Base-by-base conservation (phyloP, 345 rosid genomes). In the Nasturtium officinale region DNA sequence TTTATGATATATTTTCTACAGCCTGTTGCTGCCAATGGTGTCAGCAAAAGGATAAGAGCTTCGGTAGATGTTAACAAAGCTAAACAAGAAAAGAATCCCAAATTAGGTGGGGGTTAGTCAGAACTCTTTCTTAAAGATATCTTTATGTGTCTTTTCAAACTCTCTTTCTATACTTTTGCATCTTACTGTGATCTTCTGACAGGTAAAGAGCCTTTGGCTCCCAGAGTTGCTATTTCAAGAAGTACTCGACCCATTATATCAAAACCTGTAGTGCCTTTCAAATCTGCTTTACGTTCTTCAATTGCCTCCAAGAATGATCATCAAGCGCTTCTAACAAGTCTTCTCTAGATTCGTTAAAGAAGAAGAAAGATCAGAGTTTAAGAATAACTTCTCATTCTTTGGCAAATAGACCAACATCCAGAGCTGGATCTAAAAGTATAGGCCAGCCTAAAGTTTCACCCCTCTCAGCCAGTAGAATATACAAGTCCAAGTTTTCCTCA, bases 71-170 rank as follows among this genome's bases (percentile, higher is more conserved):
- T 77, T 77, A 86, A 81, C 65, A 81, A 65, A 72, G 47, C 71
- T 72, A 86, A 83, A 87, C 70, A 40, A 48, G 90, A 88, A 71
- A 91, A 75, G 75, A 84, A 76, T 57, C 69, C 65, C 59, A 86
- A 78, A 79, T 30, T 35, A 71, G 63, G 71, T 43, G 62, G 71
- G 4, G 85, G 87, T 86, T 69, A 77, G 69, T 68, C 53, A 40
- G 9, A 48, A 50, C 35, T 58, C 21, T 48, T 48, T 26, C 32
- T 57, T 57, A 56, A 47, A 32, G n/a, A 65, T 65, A 13, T 40
- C 23, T 58, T 26, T 48, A 60, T n/a, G 13, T 46, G 45, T 47
- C 50, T 15, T 76, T 61, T 23, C 1, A 0, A 42, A 48, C 35
- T 20, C 2, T 69, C 17, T 62, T 15, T 75, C 35, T 73, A 59